Percentiles rank a stretch among this genome's conserved stretches.
These are phyloP conservation scores for Nephelium lappaceum DNA, from an alignment of 345 rosid genomes.

Conservation along the genomic window DNA sequence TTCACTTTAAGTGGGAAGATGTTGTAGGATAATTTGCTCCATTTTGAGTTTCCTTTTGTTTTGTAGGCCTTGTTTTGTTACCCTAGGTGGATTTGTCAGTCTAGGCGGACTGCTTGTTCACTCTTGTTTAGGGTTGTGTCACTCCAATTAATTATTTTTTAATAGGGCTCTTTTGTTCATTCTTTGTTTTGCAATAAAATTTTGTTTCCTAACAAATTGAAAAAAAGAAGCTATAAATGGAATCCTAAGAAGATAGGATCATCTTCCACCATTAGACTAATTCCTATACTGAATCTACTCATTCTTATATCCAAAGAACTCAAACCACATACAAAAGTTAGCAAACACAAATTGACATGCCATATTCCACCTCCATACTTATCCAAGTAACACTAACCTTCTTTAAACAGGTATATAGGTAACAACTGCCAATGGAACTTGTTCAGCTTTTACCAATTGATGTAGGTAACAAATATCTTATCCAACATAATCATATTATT, in stretches of 20 bases:
- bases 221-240: not conserved
- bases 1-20: no score
- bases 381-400: not conserved
- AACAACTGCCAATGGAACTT: not conserved
- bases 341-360: not conserved
- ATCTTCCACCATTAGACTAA: not conserved
- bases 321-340: not conserved
- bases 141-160: no score
- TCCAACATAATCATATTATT: not conserved
- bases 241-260: not conserved
- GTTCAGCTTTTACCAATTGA: not conserved
- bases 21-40: no score
- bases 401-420: not conserved
- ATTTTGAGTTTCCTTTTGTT: no score
- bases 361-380: not conserved
- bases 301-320: not conserved
- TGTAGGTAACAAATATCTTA: not conserved
- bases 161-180: no score
- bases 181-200: no score
- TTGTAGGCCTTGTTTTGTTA: no score
- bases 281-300: not conserved
- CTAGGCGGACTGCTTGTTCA: no score
- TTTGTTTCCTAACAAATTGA: no score
- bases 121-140: no score
- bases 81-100: no score